phyloP scores from a whole-genome alignment of 2,329 filamentous ascomycete genomes.

The Chrysoporthe cubensis region DNA sequence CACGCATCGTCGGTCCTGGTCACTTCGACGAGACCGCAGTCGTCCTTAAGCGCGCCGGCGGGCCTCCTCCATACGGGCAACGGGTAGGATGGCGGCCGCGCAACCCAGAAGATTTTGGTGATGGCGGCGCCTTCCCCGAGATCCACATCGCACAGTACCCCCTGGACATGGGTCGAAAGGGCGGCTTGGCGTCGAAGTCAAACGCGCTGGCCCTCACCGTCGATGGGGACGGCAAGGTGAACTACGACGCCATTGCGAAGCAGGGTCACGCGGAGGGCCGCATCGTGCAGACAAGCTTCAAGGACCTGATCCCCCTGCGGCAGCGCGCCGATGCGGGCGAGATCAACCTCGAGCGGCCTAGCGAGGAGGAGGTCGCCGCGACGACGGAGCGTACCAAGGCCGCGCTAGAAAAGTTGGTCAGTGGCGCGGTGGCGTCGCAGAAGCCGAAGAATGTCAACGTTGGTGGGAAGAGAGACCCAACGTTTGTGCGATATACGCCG shows the following conservation, averaged over 20 bases:
- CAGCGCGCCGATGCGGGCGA: constrained; percentile 93
- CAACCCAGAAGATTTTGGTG: constrained; percentile 86
- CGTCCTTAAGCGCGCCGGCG: constrained; percentile 76
- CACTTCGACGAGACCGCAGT: constrained; percentile 86
- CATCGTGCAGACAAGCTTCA: constrained; percentile 94
- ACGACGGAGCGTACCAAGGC: constrained; percentile 88
- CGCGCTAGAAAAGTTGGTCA: constrained; percentile 80
- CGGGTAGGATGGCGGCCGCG: constrained; percentile 90
- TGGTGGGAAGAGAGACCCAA: constrained; percentile 79
- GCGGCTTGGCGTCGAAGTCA: constrained; percentile 61
- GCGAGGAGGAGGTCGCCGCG: constrained; percentile 79
- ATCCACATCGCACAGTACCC: constrained; percentile 94
- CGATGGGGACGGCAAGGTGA: constrained; percentile 88
- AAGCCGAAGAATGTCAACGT: constrained; percentile 94
- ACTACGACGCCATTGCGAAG: constrained; percentile 92
- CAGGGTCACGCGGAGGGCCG: constrained; percentile 83
- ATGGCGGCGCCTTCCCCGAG: constrained; percentile 95
- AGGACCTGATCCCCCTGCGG: constrained; percentile 90
- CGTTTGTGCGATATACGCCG: constrained; percentile 93
- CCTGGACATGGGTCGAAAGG: constrained; percentile 89
- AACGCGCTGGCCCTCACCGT: constrained; percentile 94
- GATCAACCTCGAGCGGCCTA: constrained; percentile 82
- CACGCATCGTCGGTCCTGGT: constrained; percentile 78
- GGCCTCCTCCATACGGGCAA: constrained; percentile 83
- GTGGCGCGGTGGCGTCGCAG: constrained; percentile 85